Base-by-base conservation (phyloP, 345 rosid species). In the Citrus glauca region DNA sequence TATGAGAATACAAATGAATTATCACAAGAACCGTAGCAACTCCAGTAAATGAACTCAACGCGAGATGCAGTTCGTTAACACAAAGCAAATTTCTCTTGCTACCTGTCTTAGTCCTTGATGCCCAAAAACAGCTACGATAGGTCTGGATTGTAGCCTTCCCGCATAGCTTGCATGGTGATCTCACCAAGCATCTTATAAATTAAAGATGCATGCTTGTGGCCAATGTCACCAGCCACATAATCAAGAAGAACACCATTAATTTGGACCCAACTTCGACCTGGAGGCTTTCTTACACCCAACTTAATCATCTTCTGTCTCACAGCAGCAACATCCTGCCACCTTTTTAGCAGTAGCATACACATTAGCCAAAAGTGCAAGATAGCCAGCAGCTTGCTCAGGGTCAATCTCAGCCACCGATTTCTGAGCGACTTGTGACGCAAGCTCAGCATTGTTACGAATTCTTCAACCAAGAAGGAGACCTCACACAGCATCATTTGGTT, bases 391-490 rank as follows among this genome's bases (percentile, higher is more conserved):
- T 62, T 9, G 45, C 78, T 78, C 63, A 50, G 80, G 75, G 53
- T 80, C 79, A 32, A 85, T 87, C 79, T 87, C 80, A 11, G 9
- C 75, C 19, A 53, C 37, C 60, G 82, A 75, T 59, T 77, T 81
- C 67, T 72, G 78, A 53, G 86, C 87, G 57, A 85, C 87, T 40
- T 59, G 81, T 6, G 86, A 80, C 53, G 93, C 87, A 35, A 87
- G 81, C 42, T 66, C 85, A 22, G 62, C 84, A 73, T 81, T 80
- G 69, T 69, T 81, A 81, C 81, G 82, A 77, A 83, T 79, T 81
- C 81, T 80, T 67, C 87, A 85, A n/a, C 90, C 88, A 62, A 82
- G 77, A 24, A 87, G 86, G 37, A 83, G 81, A 71, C 79, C 84
- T 85, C 84, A 81, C 30, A 85, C 77, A 0, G 82, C 88, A 66